A percentile compares a stretch with the other conserved stretches of the same genome.
Evolutionary conservation across 2,329 filamentous ascomycete species (phyloP).

Genomic region (Ceratocystis cubensis): DNA sequence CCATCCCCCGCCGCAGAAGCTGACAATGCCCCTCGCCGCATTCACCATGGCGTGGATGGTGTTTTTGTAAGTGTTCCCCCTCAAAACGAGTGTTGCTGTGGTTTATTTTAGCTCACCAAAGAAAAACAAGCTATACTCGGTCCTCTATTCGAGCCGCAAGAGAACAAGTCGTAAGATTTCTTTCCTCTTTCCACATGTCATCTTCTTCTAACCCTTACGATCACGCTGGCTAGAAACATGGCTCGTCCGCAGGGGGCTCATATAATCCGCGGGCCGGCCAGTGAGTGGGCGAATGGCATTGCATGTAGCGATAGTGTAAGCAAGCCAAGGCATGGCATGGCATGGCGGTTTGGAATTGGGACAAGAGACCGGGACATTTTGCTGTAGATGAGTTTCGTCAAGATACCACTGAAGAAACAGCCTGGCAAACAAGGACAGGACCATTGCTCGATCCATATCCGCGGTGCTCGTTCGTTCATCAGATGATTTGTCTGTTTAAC

Average conservation of each 20-base stretch:
- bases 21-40: conserved; percentile 40
- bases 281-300: background rate
- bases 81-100: background rate
- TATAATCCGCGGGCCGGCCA: conserved; percentile 16
- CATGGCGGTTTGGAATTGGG: no score
- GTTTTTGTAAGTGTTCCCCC: conserved; percentile 31
- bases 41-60: conserved; percentile 43
- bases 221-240: conserved; percentile 2
- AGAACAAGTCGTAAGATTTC: conserved; percentile 27
- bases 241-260: background rate
- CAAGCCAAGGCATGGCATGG: no score
- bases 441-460: no score
- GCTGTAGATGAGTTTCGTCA: no score
- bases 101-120: background rate
- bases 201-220: conserved; percentile 12
- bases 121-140: conserved; percentile 29
- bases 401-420: no score
- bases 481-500: background rate
- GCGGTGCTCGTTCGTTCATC: background rate
- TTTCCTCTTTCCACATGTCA: background rate
- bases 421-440: no score
- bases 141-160: conserved; percentile 33
- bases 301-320: no score
- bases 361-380: no score
- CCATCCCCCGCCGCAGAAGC: conserved; percentile 1